Conservation (phyloP, 139 green algal genomes). For the Ostreobium quekettii region DNA sequence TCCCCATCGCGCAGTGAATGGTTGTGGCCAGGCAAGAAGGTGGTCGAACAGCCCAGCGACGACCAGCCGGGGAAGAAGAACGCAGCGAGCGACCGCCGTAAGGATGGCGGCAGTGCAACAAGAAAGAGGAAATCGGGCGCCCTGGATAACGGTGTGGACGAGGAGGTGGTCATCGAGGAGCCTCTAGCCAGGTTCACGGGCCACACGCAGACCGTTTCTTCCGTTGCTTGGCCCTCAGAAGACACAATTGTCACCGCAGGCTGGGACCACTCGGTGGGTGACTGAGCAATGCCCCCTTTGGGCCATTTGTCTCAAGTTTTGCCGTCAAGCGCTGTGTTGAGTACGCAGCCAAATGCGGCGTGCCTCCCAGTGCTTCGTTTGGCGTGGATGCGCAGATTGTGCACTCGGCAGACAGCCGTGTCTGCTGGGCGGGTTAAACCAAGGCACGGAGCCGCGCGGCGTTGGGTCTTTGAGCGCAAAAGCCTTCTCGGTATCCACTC, state of each 20-base stretch:
- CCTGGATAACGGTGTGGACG: too few relatives aligned
- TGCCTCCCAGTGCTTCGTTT: not conserved
- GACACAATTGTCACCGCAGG: constrained; percentile 46
- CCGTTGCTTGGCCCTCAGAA: constrained; percentile 42
- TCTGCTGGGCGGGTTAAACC: too few relatives aligned
- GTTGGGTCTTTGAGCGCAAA: too few relatives aligned
- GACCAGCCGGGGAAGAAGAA: too few relatives aligned
- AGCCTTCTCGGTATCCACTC: too few relatives aligned
- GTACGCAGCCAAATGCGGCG: not conserved
- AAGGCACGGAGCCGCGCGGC: too few relatives aligned
- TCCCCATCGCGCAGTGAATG: too few relatives aligned
- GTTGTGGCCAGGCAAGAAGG: too few relatives aligned
- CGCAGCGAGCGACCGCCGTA: too few relatives aligned
- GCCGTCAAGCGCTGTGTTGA: not conserved
- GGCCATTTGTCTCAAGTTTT: not conserved
- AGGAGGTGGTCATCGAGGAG: constrained; percentile 23
- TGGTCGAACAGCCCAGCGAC: too few relatives aligned
- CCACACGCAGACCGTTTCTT: constrained; percentile 64
- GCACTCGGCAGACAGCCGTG: not conserved
- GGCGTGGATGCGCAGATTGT: not conserved
- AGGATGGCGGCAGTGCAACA: too few relatives aligned
- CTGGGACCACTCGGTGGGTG: constrained; percentile 68
- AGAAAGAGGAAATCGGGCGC: too few relatives aligned
- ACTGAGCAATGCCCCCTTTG: not conserved
- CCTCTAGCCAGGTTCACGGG: constrained; percentile 33